Evolutionary conservation across 257 asterid genomes (phyloP).

Genomic region (Primulina tabacum): DNA sequence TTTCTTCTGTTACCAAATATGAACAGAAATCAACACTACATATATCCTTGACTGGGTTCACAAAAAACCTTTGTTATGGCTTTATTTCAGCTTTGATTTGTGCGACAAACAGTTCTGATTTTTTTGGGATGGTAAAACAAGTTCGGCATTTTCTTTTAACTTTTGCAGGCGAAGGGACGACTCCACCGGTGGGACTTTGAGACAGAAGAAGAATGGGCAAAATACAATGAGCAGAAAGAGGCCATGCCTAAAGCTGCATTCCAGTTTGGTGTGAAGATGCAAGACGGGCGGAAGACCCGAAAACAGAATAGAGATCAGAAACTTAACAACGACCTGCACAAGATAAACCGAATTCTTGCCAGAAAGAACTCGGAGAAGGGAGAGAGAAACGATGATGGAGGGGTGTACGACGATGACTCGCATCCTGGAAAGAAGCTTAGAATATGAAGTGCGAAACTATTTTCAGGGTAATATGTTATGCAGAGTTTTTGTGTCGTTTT

Average conservation of each 20-base stretch:
- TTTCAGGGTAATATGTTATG: not conserved
- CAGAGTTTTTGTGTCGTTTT: no score
- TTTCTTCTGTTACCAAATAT: constrained; percentile 1
- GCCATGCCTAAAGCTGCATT: constrained; percentile 99
- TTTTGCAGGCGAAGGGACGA: constrained; percentile 85
- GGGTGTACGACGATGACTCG: constrained; percentile 54
- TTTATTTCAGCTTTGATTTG: not conserved
- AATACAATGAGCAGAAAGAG: constrained; percentile 95
- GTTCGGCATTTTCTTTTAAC: not conserved
- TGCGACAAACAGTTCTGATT: not conserved
- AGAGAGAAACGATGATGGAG: constrained; percentile 46
- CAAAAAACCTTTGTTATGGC: not conserved
- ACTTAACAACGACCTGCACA: constrained; percentile 86
- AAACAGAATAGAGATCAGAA: constrained; percentile 98
- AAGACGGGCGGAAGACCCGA: constrained; percentile 94
- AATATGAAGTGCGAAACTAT: constrained; percentile 35
- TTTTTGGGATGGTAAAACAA: not conserved
- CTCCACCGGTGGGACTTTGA: constrained; percentile 99
- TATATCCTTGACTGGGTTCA: not conserved
- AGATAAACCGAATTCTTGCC: constrained; percentile 81
- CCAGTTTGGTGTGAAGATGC: constrained; percentile 99
- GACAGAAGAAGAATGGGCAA: constrained; percentile 99
- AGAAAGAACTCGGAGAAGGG: constrained; percentile 76
- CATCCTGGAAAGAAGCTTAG: constrained; percentile 89
- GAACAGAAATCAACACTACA: not conserved